Conservation (phyloP, 2,329 filamentous ascomycete species). For the Talaromyces verruculosus region DNA sequence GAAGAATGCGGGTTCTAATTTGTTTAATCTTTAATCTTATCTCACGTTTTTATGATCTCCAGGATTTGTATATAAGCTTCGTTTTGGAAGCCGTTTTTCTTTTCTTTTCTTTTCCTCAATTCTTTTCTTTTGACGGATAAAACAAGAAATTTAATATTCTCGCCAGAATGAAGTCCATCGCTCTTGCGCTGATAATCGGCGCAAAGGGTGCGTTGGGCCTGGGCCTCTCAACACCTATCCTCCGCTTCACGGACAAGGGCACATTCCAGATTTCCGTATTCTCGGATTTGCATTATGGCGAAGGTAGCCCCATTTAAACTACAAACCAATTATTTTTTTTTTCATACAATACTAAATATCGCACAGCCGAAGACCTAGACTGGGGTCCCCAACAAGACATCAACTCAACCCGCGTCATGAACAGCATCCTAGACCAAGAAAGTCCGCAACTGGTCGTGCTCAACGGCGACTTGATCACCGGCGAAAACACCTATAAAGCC, state of each 20-base stretch:
- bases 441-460: slow-evolving; percentile 61
- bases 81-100: not conserved
- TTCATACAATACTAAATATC: not conserved
- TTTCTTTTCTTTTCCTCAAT: too few species aligned
- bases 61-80: too few species aligned
- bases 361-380: slow-evolving; percentile 17
- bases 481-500: slow-evolving; percentile 59
- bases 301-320: slow-evolving; percentile 48
- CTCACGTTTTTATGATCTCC: too few species aligned
- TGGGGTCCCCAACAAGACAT: slow-evolving; percentile 20
- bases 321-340: not conserved
- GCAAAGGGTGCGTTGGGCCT: not conserved
- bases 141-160: not conserved
- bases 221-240: slow-evolving; percentile 8
- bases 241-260: slow-evolving; percentile 30
- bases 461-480: slow-evolving; percentile 71
- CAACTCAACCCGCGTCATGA: slow-evolving; percentile 20
- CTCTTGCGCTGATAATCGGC: not conserved
- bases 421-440: slow-evolving; percentile 14
- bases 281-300: slow-evolving; percentile 70
- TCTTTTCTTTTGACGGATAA: not conserved
- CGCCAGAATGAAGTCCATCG: not conserved
- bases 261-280: slow-evolving; percentile 59
- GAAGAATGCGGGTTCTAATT: not conserved
- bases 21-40: not conserved